Percentiles rank a stretch among this genome's conserved stretches.
Conservation (phyloP, 495 filamentous ascomycete species). For the Talaromyces wortmannii region DNA sequence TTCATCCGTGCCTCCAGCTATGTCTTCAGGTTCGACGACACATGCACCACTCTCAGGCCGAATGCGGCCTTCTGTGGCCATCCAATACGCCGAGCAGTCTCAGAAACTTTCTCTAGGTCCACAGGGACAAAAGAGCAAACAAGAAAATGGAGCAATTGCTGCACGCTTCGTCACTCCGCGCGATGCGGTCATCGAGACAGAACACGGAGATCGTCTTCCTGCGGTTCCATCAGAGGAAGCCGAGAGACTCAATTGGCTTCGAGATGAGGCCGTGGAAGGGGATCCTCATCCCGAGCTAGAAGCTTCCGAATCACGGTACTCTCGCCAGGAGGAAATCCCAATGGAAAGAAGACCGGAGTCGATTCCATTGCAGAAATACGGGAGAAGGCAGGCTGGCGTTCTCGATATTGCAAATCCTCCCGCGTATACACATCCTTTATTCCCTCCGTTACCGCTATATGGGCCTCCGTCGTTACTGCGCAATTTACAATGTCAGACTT, state of each 20-base stretch:
- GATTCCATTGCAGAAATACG: neutral
- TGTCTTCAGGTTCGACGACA: too few relatives aligned
- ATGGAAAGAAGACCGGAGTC: neutral
- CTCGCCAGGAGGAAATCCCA: neutral
- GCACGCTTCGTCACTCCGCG: constrained; percentile 62
- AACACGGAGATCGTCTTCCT: constrained; percentile 57
- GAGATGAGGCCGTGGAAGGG: constrained; percentile 36
- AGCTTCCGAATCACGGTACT: constrained; percentile 1
- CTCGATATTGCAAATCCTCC: constrained; percentile 39
- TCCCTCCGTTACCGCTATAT: constrained; percentile 82
- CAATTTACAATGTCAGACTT: constrained; percentile 54
- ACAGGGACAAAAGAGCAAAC: constrained; percentile 7
- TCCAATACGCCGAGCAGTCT: constrained; percentile 44
- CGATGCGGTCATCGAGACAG: constrained; percentile 64
- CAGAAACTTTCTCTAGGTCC: constrained; percentile 48
- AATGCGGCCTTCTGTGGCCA: constrained; percentile 12
- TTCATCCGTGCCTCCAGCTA: too few relatives aligned
- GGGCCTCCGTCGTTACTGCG: constrained; percentile 61
- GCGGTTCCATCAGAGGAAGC: constrained; percentile 60
- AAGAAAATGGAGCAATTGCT: constrained; percentile 45
- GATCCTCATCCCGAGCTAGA: neutral
- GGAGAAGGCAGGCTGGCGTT: constrained; percentile 19
- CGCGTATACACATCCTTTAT: constrained; percentile 71
- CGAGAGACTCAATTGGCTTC: constrained; percentile 55
- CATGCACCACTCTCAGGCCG: neutral